phyloP scores from a whole-genome alignment of 2,329 filamentous ascomycete genomes.

The Ambrosiella cleistominuta region DNA sequence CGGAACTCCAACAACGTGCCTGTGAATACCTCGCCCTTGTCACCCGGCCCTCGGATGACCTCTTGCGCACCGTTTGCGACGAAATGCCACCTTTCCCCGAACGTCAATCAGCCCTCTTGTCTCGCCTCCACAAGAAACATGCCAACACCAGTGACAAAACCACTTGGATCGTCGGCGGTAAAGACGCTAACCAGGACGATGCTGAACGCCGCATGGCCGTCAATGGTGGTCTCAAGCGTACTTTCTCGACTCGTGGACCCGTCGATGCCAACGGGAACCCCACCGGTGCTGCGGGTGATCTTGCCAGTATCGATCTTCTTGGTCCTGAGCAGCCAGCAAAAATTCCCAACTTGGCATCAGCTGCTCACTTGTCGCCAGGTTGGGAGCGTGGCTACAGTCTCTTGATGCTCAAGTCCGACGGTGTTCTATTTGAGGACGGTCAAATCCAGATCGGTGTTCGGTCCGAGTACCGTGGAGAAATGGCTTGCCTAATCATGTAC shows the following conservation, averaged over 20 bases:
- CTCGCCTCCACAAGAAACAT: slow-evolving; percentile 85
- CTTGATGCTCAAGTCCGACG: slow-evolving; percentile 62
- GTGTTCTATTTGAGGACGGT: slow-evolving; percentile 83
- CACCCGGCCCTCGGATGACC: slow-evolving; percentile 71
- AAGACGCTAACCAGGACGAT: slow-evolving; percentile 73
- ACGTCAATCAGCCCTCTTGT: slow-evolving; percentile 76
- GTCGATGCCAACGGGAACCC: slow-evolving; percentile 20
- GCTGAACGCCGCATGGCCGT: slow-evolving; percentile 67
- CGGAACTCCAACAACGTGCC: slow-evolving; percentile 86
- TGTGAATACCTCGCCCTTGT: slow-evolving; percentile 87
- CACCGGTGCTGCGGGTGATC: slow-evolving; percentile 35
- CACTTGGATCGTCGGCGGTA: slow-evolving; percentile 95
- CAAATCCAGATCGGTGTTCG: slow-evolving; percentile 85
- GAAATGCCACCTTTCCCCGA: slow-evolving; percentile 99
- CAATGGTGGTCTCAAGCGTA: slow-evolving; percentile 66
- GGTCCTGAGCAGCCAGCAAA: slow-evolving; percentile 42
- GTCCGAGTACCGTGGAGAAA: slow-evolving; percentile 86
- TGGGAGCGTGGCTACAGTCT: slow-evolving; percentile 86
- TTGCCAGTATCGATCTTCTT: slow-evolving; percentile 68
- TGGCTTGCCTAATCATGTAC: slow-evolving; percentile 89
- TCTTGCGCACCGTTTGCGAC: slow-evolving; percentile 84
- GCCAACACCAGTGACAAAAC: slow-evolving; percentile 83
- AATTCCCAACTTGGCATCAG: slow-evolving; percentile 73
- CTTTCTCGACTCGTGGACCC: slow-evolving; percentile 51
- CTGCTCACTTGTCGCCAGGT: slow-evolving; percentile 79